Evolutionary conservation across 73 alveolate genomes (phyloP).

Genomic region (Stentor coeruleus): DNA sequence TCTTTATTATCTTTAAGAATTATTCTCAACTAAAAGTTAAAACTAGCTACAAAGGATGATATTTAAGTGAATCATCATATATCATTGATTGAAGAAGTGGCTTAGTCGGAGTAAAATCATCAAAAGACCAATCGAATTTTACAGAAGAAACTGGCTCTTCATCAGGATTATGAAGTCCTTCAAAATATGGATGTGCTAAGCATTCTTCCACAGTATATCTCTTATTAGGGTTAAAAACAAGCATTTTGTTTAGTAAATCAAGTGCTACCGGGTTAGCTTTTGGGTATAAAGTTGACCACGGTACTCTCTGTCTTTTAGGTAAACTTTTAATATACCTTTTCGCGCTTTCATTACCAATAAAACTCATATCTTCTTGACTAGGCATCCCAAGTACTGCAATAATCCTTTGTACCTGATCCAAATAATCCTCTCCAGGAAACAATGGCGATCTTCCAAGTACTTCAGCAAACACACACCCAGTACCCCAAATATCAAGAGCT

Average conservation of each 20-base stretch:
- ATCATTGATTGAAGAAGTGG: slow-evolving; percentile 30
- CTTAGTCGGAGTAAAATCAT: slow-evolving; percentile 34
- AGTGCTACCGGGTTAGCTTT: slow-evolving; percentile 37
- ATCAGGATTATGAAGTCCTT: slow-evolving; percentile 38
- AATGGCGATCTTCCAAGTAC: slow-evolving; percentile 71
- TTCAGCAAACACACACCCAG: slow-evolving; percentile 75
- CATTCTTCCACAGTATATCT: slow-evolving; percentile 36
- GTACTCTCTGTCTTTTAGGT: slow-evolving; percentile 27
- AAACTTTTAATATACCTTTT: slow-evolving; percentile 27
- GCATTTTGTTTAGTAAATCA: slow-evolving; percentile 36
- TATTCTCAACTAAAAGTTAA: no score
- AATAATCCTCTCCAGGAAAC: slow-evolving; percentile 58
- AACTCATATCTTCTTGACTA: slow-evolving; percentile 34
- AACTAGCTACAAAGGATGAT: no score
- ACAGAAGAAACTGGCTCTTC: slow-evolving; percentile 33
- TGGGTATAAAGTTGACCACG: slow-evolving; percentile 35
- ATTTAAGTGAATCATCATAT: slow-evolving; percentile 37
- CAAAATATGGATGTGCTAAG: slow-evolving; percentile 38
- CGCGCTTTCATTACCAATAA: slow-evolving; percentile 35
- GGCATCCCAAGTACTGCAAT: slow-evolving; percentile 39
- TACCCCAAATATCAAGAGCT: slow-evolving; percentile 66
- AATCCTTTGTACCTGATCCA: slow-evolving; percentile 41
- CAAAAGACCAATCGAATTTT: slow-evolving; percentile 38
- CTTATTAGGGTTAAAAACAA: slow-evolving; percentile 33
- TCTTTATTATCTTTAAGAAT: no score